A percentile compares a stretch with the other conserved stretches of the same genome.
These are phyloP conservation scores for Clarireedia monteithiana DNA, from an alignment of 2,329 filamentous ascomycete genomes.

Conservation along the genomic window DNA sequence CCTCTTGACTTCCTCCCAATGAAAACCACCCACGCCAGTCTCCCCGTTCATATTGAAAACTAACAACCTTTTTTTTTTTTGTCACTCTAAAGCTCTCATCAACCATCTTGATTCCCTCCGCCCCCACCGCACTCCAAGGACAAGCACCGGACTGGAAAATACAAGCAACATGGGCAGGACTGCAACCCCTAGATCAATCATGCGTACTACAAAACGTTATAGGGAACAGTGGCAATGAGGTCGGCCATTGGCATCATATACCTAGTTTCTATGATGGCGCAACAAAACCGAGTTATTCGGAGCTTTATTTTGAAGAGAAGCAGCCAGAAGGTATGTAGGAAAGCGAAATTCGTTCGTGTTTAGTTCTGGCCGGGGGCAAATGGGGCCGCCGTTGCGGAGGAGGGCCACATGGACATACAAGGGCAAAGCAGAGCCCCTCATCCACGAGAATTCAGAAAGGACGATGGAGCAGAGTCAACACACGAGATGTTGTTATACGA, in stretches of 20 bases:
- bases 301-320: not conserved
- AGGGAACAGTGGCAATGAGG: not conserved
- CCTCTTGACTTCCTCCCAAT: not conserved
- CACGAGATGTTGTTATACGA: not conserved
- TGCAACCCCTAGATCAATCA: conserved; percentile 13
- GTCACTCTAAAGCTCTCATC: not conserved
- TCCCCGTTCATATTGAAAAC: not conserved
- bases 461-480: too few species aligned
- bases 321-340: not conserved
- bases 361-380: not conserved
- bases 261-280: conserved; percentile 4
- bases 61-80: not conserved
- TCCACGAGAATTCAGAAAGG: not conserved
- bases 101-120: not conserved
- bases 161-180: not conserved
- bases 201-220: conserved; percentile 9
- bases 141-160: not conserved
- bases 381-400: not conserved
- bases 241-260: conserved; percentile 1
- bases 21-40: not conserved
- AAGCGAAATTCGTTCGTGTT: not conserved
- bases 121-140: not conserved
- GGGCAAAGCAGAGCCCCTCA: not conserved
- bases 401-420: too few species aligned
- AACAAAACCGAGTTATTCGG: not conserved